Evolutionary conservation across 805 yeast species (phyloP).

Genomic region (Vanderwaltozyma verrucispora): DNA sequence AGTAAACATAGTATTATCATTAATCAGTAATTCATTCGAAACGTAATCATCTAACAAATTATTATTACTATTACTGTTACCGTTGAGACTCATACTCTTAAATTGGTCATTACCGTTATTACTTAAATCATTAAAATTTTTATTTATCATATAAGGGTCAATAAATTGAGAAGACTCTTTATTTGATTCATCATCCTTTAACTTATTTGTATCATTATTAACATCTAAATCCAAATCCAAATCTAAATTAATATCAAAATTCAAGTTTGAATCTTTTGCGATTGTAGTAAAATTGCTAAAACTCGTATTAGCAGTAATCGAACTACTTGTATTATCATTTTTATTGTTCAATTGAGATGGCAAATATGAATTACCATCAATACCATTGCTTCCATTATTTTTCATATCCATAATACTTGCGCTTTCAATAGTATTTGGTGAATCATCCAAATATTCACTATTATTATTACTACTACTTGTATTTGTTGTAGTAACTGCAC

Average conservation of each 20-base stretch:
- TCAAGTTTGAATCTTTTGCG: not conserved
- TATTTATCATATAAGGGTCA: not conserved
- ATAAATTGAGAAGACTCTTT: not conserved
- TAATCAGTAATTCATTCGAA: slow-evolving; percentile 5
- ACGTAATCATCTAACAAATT: slow-evolving; percentile 11
- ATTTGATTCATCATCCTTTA: not conserved
- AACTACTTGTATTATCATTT: not conserved
- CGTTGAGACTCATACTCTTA: not conserved
- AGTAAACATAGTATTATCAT: not conserved
- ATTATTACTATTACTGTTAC: not conserved
- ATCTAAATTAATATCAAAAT: not conserved
- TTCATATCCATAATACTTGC: not conserved
- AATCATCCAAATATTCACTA: not conserved
- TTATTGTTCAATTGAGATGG: not conserved
- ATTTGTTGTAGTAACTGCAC: not conserved
- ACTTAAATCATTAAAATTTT: not conserved
- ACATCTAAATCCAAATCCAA: not conserved
- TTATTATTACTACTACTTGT: slow-evolving; percentile 4
- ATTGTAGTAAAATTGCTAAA: not conserved
- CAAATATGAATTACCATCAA: not conserved
- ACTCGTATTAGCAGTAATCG: not conserved
- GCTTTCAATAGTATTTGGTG: not conserved
- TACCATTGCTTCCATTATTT: not conserved
- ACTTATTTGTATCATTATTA: not conserved
- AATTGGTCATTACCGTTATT: not conserved